Conservation (phyloP, 78 protist genomes). For the Tieghemostelium lacteum region DNA sequence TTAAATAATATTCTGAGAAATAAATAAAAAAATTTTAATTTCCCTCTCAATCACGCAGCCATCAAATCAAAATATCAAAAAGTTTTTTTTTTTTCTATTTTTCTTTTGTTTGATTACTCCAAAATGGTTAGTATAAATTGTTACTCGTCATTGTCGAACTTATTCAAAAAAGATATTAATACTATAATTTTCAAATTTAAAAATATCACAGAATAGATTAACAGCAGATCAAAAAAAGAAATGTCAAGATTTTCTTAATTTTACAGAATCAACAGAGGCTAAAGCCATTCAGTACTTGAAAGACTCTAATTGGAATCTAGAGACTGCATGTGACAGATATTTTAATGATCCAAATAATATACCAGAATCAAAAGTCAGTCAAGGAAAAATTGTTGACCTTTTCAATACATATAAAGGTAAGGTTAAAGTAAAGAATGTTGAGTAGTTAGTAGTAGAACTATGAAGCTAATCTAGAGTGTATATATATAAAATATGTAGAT, state of each 20-base stretch:
- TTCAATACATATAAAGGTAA: slow-evolving; percentile 44
- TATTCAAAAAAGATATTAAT: too few relatives aligned
- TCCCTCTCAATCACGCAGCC: too few relatives aligned
- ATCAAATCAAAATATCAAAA: too few relatives aligned
- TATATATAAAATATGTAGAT: not conserved
- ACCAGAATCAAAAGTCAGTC: not conserved
- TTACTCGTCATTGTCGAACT: too few relatives aligned
- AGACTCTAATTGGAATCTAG: slow-evolving; percentile 34
- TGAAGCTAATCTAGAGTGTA: not conserved
- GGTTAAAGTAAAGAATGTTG: not conserved
- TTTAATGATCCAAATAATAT: slow-evolving; percentile 22
- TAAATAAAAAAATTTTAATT: too few relatives aligned
- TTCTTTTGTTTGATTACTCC: too few relatives aligned
- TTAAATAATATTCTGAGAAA: not conserved
- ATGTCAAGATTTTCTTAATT: slow-evolving; percentile 17
- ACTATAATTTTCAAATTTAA: too few relatives aligned
- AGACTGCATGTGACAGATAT: slow-evolving; percentile 10
- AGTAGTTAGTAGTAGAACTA: not conserved
- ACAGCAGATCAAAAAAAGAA: slow-evolving; percentile 20
- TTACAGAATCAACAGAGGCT: slow-evolving; percentile 15
- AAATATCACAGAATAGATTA: slow-evolving; percentile 53
- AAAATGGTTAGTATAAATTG: too few relatives aligned
- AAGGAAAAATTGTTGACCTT: not conserved
- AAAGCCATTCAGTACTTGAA: slow-evolving; percentile 48
- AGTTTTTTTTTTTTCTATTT: too few relatives aligned